Evolutionary conservation across 345 rosid genomes (phyloP).

Genomic region (Eucalyptus albens): DNA sequence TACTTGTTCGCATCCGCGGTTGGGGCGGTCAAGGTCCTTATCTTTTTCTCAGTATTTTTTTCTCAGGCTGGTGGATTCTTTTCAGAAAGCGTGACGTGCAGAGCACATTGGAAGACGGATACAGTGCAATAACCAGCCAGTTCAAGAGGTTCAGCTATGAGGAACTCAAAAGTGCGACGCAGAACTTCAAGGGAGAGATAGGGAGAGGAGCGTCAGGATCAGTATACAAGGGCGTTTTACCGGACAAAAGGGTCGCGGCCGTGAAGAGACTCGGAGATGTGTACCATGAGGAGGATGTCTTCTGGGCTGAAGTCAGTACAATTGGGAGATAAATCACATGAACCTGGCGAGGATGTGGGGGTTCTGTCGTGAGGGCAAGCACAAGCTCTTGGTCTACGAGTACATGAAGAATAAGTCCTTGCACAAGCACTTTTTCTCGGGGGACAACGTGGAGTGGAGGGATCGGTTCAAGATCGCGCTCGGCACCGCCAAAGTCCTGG

Average conservation of each 20-base stretch:
- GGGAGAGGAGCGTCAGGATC: constrained; percentile 42
- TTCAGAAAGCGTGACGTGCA: neutral
- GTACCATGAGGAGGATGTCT: constrained; percentile 29
- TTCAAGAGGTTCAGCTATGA: constrained; percentile 14
- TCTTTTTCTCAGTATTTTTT: neutral
- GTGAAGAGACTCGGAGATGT: constrained; percentile 33
- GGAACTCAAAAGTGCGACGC: constrained; percentile 21
- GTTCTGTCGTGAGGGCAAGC: constrained; percentile 26
- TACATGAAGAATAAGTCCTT: constrained; percentile 23
- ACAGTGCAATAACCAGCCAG: constrained; percentile 1
- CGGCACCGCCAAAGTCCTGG: constrained; percentile 43
- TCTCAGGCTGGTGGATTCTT: constrained; percentile 15
- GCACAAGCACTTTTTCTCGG: constrained; percentile 27
- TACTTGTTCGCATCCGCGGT: constrained; percentile 13
- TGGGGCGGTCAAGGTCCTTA: constrained; percentile 15
- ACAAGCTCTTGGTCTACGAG: constrained; percentile 37
- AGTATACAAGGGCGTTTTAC: constrained; percentile 32
- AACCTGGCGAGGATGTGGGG: constrained; percentile 47
- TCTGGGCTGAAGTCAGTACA: constrained; percentile 38
- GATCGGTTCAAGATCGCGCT: constrained; percentile 34
- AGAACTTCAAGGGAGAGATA: constrained; percentile 12
- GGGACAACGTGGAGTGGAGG: constrained; percentile 21
- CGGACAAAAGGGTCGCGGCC: constrained; percentile 18
- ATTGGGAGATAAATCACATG: constrained; percentile 36
- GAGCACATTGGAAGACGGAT: constrained; percentile 6